Conservation (phyloP, 805 yeast species). For the Monosporozyma aquatica region DNA sequence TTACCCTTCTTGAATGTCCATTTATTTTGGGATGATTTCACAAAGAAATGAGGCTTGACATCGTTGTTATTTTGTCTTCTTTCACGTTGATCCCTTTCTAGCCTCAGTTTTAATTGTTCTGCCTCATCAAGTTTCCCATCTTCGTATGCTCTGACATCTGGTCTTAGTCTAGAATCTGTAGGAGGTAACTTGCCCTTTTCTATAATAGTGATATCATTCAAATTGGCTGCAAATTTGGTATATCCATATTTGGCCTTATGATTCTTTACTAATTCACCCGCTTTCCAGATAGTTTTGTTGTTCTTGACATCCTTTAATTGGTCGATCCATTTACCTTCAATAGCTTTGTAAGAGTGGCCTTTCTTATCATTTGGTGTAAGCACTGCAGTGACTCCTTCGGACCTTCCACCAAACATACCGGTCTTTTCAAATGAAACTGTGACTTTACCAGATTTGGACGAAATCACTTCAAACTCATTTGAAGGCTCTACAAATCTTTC, state of each 20-base stretch:
- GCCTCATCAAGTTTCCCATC: conserved; percentile 61
- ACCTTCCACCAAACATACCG: conserved; percentile 75
- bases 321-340: conserved; percentile 80
- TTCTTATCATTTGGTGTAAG: conserved; percentile 28
- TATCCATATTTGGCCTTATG: conserved; percentile 70
- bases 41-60: conserved; percentile 53
- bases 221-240: conserved; percentile 68
- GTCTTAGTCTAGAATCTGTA: conserved; percentile 83
- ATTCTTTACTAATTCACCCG: conserved; percentile 52
- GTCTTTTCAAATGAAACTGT: conserved; percentile 67
- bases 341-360: conserved; percentile 8
- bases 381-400: conserved; percentile 47
- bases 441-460: conserved; percentile 63
- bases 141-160: conserved; percentile 72
- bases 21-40: conserved; percentile 32
- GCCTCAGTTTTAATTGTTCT: conserved; percentile 52
- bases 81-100: conserved; percentile 75
- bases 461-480: conserved; percentile 53
- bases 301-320: conserved; percentile 35
- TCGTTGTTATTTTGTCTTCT: conserved; percentile 55
- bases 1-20: conserved; percentile 54
- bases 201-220: conserved; percentile 68
- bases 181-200: conserved; percentile 64
- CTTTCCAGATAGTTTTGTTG: conserved; percentile 54
- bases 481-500: conserved; percentile 89